Evolutionary conservation across 441 rosid genomes (phyloP), one percentile per base, ranked within the genome.

Genomic region (Bruguiera hainesii): DNA sequence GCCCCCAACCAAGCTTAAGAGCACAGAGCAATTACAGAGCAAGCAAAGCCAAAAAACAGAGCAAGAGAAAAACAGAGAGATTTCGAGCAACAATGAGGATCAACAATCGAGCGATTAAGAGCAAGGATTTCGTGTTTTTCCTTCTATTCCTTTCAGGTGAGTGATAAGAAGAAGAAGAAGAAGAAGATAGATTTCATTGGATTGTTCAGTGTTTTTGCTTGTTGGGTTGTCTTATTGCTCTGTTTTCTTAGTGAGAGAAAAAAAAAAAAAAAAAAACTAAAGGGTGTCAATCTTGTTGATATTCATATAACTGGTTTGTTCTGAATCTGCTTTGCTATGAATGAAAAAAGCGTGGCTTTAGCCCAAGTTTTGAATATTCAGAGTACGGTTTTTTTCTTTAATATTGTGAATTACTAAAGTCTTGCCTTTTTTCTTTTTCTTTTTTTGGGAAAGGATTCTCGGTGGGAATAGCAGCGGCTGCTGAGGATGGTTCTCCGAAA

Each of bases 121-220:
- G 26, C 26, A 70, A 56, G 65, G 57, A 68, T 2, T 49, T 67
- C 16, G 42, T 58, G 0, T 35, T 72, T 46, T 20, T 79, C 28
- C 56, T 77, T 33, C 68, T 75, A 23, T 29, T 80, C 64, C 53
- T 68, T 53, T 74, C 74, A 49, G 85, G 86, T 80, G n/a, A 72
- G 67, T 56, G 16, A 42, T 3, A 42, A 13, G 18, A 42, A 13
- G 48, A 33, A 6, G 37, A 31, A 31, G 33, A 31, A 31, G 33
- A 37, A 42, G 15, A 42, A 11, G 4, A 42, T 42, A 11, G 48
- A 42, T 42, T 42, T 42, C 48, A 11, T 11, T 13, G 48, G 48
- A 19, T 42, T n/a, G n/a, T 29, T 13, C 9, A 50, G 1, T 33
- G 0, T 7, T 48, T 35, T 20, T 23, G 19, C 10, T 29, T 23